Conservation (phyloP, 176 grass and related monocot genomes). For the Thalia dealbata region DNA sequence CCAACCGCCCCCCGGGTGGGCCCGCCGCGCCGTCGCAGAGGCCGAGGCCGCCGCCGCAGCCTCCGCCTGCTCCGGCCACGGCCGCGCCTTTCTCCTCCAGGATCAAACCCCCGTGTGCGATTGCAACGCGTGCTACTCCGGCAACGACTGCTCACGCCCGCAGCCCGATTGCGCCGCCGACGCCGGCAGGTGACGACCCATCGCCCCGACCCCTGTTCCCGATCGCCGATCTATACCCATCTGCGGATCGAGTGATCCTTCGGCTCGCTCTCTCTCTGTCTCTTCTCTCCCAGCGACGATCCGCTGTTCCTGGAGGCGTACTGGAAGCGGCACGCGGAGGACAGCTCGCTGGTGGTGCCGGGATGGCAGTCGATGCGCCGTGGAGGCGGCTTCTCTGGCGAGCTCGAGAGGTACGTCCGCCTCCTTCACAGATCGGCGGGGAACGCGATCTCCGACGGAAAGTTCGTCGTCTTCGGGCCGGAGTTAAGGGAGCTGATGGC, state of each 20-base stretch:
- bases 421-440: constrained; percentile 41
- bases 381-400: constrained; percentile 29
- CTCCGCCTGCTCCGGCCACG: constrained; percentile 53
- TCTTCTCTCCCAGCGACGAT: constrained; percentile 28
- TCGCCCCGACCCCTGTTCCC: background rate
- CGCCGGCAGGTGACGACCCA: constrained; percentile 33
- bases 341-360: constrained; percentile 46
- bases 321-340: constrained; percentile 51
- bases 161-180: constrained; percentile 42
- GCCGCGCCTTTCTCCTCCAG: constrained; percentile 40
- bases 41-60: constrained; percentile 48
- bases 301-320: constrained; percentile 77
- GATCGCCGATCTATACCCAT: background rate
- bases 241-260: too few species aligned
- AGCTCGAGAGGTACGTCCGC: constrained; percentile 50
- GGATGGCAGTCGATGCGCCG: constrained; percentile 81
- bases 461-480: constrained; percentile 38
- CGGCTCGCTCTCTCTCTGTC: background rate
- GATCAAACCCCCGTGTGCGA: constrained; percentile 42
- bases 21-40: constrained; percentile 38
- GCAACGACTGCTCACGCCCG: constrained; percentile 49
- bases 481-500: constrained; percentile 48
- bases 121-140: constrained; percentile 58
- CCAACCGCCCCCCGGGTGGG: constrained; percentile 30
- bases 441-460: constrained; percentile 47